Evolutionary conservation across 2,329 filamentous ascomycete genomes (phyloP), one percentile per base, ranked within the genome.

Genomic region (Metarhizium album): DNA sequence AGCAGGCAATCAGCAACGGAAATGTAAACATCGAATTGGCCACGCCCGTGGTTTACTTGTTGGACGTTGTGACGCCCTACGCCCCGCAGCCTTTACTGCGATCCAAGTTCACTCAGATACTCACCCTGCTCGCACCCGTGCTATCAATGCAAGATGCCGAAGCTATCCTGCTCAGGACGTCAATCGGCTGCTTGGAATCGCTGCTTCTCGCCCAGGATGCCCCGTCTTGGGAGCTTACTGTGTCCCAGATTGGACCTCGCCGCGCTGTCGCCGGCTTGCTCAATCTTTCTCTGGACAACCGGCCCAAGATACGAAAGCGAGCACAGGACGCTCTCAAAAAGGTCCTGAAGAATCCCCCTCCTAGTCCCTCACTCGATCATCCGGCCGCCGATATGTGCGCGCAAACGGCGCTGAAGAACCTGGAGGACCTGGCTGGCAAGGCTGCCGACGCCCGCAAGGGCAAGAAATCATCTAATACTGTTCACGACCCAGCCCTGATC

Each of bases 301-400:
- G 91, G 51, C 93, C 93, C 2, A 98, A 98, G 72, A 89, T 97
- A 46, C 81, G 93, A 59, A 96, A 93, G 79, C 77, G 90, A 67
- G 89, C 93, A 6, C 88, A 95, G 66, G 91, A 97, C 63, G 89
- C 90, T 2, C 69, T 98, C 58, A 83, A 84, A 49, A 87, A 84
- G 56, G 83, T 98, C 4, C 77, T 98, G 52, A 84, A 84, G 67
- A 86, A 83, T 54, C 87, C 90, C 8, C 93, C 93, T 0, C 90
- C 91, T 0, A 95, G 88, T 56, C 93, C 93, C 1, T 90, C 88
- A 3, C 71, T 96, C 54, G 93, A 98, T 58, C 93, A 98, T 64
- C 93, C 93, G 1, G 93, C 90, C 24, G 87, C 91, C 45, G 90
- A 95, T 64, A 91, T 97, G 83, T 97, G 91, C 70, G 93, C 93